Base-by-base conservation (phyloP, 1,284 basidiomycete species). In the Grifola frondosa region DNA sequence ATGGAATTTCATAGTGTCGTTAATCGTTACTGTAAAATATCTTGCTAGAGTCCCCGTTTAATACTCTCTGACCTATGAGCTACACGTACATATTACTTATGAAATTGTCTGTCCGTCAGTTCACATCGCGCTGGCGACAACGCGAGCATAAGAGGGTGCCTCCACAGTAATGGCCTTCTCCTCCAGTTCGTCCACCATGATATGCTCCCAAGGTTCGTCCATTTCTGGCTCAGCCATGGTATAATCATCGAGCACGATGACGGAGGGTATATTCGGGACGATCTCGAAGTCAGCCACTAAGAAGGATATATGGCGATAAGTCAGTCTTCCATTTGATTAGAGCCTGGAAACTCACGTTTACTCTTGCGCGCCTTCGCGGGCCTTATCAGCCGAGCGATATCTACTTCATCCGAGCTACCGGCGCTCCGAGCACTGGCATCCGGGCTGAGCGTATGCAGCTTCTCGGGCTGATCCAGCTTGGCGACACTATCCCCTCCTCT, bases 201-300 rank as follows among this genome's bases (percentile, higher is more conserved):
- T 60, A 55, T 75, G 71, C 50, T 80, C 78, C 79, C 79, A 81
- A 28, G 75, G 70, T 50, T 81, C 78, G 47, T 79, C 76, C 16
- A 71, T 50, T 30, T 61, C 62, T 16, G 50, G 50, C 16, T 56
- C 58, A 13, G 51, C 53, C 13, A 65, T 50, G 29, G 68, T 64
- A 20, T 57, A 57, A 20, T 79, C 77, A 52, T 80, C 77, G 30
- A 81, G 64, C 21, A 68, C 76, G 46, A 81, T 76, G 37, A 81
- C 79, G 24, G 71, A 68, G 23, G 69, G 74, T 24, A 75, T 57
- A 30, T 63, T 66, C 5, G 76, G 74, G 12, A 81, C 61, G 17
- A 80, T 52, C 61, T 80, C 79, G 51, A 78, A 81, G 48, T 79
- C 78, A 26, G 53, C 58, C 20, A 57, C 60, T 63, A 44, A 20